A percentile compares a stretch with the other conserved stretches of the same genome.
Conservation (phyloP, 768 basidiomycete species). For the Russula abietina region DNA sequence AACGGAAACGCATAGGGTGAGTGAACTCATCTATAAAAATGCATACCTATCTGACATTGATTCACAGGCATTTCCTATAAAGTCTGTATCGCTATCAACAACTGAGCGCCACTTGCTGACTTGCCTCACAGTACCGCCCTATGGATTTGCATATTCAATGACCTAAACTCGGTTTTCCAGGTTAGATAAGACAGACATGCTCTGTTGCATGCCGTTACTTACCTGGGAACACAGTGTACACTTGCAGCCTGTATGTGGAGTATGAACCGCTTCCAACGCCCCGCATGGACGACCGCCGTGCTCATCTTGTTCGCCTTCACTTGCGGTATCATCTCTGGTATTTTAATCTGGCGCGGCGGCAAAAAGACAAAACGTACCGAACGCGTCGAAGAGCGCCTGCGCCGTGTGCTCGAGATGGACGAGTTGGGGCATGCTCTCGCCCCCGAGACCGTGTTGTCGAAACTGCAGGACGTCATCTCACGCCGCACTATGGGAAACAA, state of each 20-base stretch:
- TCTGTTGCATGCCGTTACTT: constrained; percentile 8
- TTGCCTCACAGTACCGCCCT: constrained; percentile 49
- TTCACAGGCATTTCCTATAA: constrained; percentile 61
- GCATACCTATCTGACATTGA: constrained; percentile 32
- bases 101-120: neutral
- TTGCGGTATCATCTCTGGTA: constrained; percentile 66
- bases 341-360: constrained; percentile 71
- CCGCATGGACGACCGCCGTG: constrained; percentile 59
- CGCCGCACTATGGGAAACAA: neutral
- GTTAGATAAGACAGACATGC: constrained; percentile 30
- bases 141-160: constrained; percentile 64
- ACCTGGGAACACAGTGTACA: constrained; percentile 38
- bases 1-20: constrained; percentile 69
- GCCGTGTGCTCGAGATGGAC: constrained; percentile 39
- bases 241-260: constrained; percentile 80
- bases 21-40: constrained; percentile 25
- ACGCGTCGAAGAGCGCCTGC: constrained; percentile 56
- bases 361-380: constrained; percentile 61
- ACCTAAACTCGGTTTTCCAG: constrained; percentile 80
- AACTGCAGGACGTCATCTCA: constrained; percentile 8
- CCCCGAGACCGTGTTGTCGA: constrained; percentile 6
- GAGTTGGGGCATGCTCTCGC: neutral
- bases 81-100: constrained; percentile 34
- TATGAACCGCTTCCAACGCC: constrained; percentile 61
- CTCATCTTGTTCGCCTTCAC: constrained; percentile 71